These are phyloP conservation scores for Acer yangbiense DNA, from an alignment of 345 rosid genomes.

Conservation along the genomic window DNA sequence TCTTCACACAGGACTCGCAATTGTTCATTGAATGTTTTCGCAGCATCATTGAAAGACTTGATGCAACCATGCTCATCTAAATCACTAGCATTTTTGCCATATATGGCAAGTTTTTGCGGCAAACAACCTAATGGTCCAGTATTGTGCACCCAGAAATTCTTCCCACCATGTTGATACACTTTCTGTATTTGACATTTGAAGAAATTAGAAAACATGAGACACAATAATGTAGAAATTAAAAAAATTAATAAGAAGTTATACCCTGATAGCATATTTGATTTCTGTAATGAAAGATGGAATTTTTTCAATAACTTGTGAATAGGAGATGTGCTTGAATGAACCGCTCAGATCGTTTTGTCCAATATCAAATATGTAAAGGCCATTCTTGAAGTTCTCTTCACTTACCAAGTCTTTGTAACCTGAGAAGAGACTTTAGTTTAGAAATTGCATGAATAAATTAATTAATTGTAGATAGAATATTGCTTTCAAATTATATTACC, in stretches of 20 bases:
- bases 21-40: slow-evolving; percentile 50
- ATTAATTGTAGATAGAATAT: neutral
- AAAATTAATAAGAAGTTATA: slow-evolving; percentile 5
- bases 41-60: slow-evolving; percentile 50
- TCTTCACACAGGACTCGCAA: slow-evolving; percentile 40
- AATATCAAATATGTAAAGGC: slow-evolving; percentile 61
- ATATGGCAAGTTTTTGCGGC: slow-evolving; percentile 49
- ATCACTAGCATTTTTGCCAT: slow-evolving; percentile 34
- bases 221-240: too few relatives aligned
- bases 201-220: neutral
- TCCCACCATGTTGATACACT: slow-evolving; percentile 55
- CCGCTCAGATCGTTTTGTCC: slow-evolving; percentile 70
- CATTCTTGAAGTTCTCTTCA: slow-evolving; percentile 46
- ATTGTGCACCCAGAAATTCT: slow-evolving; percentile 69
- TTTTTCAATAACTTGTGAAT: slow-evolving; percentile 38
- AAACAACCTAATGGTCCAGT: slow-evolving; percentile 75
- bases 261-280: slow-evolving; percentile 52
- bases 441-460: neutral
- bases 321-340: slow-evolving; percentile 33
- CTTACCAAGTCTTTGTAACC: slow-evolving; percentile 40
- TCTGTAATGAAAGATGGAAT: slow-evolving; percentile 54
- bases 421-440: neutral
- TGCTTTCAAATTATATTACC: slow-evolving; percentile 22
- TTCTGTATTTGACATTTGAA: slow-evolving; percentile 27
- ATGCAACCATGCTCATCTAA: slow-evolving; percentile 65